A percentile compares a stretch with the other conserved stretches of the same genome.
Evolutionary conservation across 768 basidiomycete species (phyloP).

Genomic region (Daedaleopsis sinensis): DNA sequence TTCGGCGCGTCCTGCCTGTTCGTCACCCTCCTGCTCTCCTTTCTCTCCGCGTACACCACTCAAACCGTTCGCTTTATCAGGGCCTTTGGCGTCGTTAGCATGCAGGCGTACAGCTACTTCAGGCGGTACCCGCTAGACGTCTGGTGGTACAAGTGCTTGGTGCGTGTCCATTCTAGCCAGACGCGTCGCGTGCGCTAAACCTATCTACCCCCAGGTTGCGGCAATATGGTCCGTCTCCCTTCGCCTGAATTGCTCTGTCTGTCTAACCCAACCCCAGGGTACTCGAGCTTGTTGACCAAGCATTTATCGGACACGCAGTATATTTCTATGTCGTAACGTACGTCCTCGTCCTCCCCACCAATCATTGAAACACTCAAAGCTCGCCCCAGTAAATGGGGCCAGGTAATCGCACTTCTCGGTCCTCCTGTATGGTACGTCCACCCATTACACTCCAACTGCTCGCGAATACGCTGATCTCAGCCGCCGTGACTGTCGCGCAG

Average conservation of each 20-base stretch:
- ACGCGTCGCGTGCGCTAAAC: neutral
- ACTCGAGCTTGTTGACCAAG: conserved; percentile 52
- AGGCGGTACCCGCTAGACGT: conserved; percentile 57
- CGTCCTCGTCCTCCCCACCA: conserved; percentile 23
- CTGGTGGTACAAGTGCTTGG: conserved; percentile 50
- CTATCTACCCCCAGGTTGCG: conserved; percentile 31
- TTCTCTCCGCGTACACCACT: neutral
- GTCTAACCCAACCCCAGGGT: conserved; percentile 35
- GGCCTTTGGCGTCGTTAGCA: conserved; percentile 54
- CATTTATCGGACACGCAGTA: conserved; percentile 51
- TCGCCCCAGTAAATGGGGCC: conserved; percentile 30
- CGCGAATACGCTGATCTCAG: neutral
- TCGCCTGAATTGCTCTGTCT: conserved; percentile 13
- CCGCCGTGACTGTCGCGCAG: neutral
- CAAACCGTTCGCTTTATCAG: conserved; percentile 37
- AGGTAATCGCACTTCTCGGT: conserved; percentile 23
- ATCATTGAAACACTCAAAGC: neutral
- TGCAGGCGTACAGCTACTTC: conserved; percentile 60
- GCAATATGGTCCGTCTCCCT: conserved; percentile 37
- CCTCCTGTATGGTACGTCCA: conserved; percentile 11
- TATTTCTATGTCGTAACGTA: conserved; percentile 61
- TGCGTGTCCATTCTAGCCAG: conserved; percentile 35
- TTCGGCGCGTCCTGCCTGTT: conserved; percentile 49
- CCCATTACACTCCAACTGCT: neutral
- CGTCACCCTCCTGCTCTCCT: conserved; percentile 13